Conservation (phyloP, 129 eudicot species). For the Chrysanthemum makinoi region DNA sequence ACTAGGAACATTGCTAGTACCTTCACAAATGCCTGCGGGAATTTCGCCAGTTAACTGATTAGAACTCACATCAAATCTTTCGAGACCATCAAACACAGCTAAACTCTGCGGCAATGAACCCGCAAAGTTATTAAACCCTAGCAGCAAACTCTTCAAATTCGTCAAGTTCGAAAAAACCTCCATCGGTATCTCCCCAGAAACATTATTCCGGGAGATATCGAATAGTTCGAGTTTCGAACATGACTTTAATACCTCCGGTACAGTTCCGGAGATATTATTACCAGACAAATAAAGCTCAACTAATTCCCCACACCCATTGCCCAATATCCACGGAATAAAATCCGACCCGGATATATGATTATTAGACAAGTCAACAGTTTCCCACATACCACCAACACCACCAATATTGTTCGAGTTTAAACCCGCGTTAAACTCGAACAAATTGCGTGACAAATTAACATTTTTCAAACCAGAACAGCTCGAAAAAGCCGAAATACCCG, state of each 20-base stretch:
- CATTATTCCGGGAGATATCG: conserved; percentile 36
- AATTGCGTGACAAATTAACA: conserved; percentile 58
- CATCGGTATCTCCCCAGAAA: conserved; percentile 72
- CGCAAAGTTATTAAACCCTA: conserved; percentile 54
- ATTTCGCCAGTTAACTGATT: conserved; percentile 50
- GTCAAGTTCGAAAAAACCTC: conserved; percentile 42
- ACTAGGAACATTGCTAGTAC: conserved; percentile 19
- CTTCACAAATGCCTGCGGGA: conserved; percentile 51
- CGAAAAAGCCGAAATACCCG: conserved; percentile 42
- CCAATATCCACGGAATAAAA: conserved; percentile 61
- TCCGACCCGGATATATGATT: conserved; percentile 51
- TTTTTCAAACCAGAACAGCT: conserved; percentile 42
- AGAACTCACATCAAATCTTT: conserved; percentile 72
- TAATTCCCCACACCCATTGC: conserved; percentile 48
- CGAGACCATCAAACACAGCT: conserved; percentile 34
- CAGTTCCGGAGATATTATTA: conserved; percentile 51
- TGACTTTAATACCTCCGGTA: conserved; percentile 50
- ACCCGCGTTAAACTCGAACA: conserved; percentile 44
- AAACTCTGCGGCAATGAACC: conserved; percentile 47
- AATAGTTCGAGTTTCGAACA: conserved; percentile 42
- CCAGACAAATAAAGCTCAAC: conserved; percentile 52
- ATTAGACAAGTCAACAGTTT: conserved; percentile 60
- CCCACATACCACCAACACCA: conserved; percentile 7
- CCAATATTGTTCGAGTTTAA: background rate
- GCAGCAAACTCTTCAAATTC: conserved; percentile 45